Conservation (phyloP, 176 grass and related monocot genomes). For the sorghum (Sorghum bicolor) region Sorghum_bicolor_NCBIv3 NC_012870.2:21008001-21008500, state of each 20-base stretch:
- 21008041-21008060: constrained; percentile 2
- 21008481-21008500: constrained; percentile 40
- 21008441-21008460: constrained; percentile 43
- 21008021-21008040: constrained; percentile 40
- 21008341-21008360: constrained; percentile 1
- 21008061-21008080: background rate
- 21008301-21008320: background rate
- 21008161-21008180: constrained; percentile 99
- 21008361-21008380: background rate
- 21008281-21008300: background rate
- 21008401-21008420: constrained; percentile 65
- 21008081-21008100: background rate
- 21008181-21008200: constrained; percentile 94
- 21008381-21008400: background rate
- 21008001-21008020: constrained; percentile 87
- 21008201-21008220: constrained; percentile 97
- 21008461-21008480: constrained; percentile 46
- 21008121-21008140: constrained; percentile 17
- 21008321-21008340: background rate
- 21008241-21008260: constrained; percentile 8
- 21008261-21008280: background rate
- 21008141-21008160: constrained; percentile 71
- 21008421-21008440: constrained; percentile 60
- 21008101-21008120: background rate
- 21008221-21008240: constrained; percentile 5